A percentile compares a stretch with the other conserved stretches of the same genome.
These are phyloP conservation scores for Paxillus rubicundulus DNA, from an alignment of 768 basidiomycete species.

Conservation along the genomic window DNA sequence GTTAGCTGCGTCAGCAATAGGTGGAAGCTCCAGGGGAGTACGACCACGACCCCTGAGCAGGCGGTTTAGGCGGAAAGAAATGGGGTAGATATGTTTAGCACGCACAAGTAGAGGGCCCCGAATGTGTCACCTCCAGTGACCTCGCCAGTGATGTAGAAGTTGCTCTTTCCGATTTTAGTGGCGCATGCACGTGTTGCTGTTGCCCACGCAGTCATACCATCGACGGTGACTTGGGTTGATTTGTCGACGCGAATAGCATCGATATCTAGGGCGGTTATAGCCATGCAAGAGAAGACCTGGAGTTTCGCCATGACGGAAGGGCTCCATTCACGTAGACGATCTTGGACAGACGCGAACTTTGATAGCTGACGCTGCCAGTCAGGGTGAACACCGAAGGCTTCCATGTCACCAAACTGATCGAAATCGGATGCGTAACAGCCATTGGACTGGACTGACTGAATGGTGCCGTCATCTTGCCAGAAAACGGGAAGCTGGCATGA, in stretches of 20 bases:
- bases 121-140: conserved; percentile 94
- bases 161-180: conserved; percentile 64
- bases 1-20: conserved; percentile 66
- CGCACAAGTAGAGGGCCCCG: conserved; percentile 81
- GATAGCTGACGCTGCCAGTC: conserved; percentile 92
- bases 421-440: conserved; percentile 86
- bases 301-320: conserved; percentile 77
- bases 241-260: conserved; percentile 97
- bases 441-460: conserved; percentile 46
- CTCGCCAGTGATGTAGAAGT: conserved; percentile 91
- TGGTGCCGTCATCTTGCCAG: conserved; percentile 74
- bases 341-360: conserved; percentile 95
- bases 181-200: conserved; percentile 75
- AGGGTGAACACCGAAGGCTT: conserved; percentile 95
- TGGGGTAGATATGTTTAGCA: conserved; percentile 6
- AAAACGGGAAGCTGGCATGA: conserved; percentile 77
- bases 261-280: conserved; percentile 83
- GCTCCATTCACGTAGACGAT: conserved; percentile 92
- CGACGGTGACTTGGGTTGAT: conserved; percentile 86
- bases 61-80: not conserved
- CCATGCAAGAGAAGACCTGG: conserved; percentile 77
- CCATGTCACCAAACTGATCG: conserved; percentile 95
- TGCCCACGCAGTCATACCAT: conserved; percentile 76
- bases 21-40: conserved; percentile 66
- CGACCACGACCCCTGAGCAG: conserved; percentile 77